A percentile compares a stretch with the other conserved stretches of the same genome.
These are phyloP conservation scores for Trichoderma simmonsii DNA, from an alignment of 2,329 filamentous ascomycete genomes.

Conservation along the genomic window DNA sequence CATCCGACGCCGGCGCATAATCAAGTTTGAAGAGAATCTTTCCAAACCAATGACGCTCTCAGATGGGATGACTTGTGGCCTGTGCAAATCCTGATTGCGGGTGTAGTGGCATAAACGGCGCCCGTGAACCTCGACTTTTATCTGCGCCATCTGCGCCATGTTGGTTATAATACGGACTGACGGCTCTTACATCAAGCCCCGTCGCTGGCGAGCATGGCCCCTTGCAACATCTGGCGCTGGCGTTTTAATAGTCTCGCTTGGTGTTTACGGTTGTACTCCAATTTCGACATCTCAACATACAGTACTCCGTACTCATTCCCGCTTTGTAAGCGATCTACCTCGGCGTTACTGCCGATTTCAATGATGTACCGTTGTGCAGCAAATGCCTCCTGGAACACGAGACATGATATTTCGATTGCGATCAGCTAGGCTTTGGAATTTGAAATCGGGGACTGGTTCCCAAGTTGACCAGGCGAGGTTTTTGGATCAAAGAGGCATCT, in stretches of 20 bases:
- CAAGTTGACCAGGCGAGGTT: too few species aligned
- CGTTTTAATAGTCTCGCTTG: background rate
- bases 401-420: background rate
- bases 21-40: background rate
- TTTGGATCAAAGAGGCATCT: background rate
- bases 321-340: background rate
- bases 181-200: background rate
- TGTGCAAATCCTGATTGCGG: background rate
- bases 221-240: background rate
- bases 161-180: background rate
- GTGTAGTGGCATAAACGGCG: background rate
- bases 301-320: background rate
- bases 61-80: background rate
- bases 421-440: background rate
- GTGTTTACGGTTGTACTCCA: background rate
- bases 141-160: background rate
- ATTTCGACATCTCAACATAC: background rate
- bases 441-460: background rate
- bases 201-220: background rate
- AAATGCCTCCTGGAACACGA: background rate
- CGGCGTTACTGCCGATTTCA: background rate
- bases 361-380: background rate
- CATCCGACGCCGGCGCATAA: constrained; percentile 17
- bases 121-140: background rate
- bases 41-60: background rate